These are phyloP conservation scores for Senna tora DNA, from an alignment of 306 rosid species.

Conservation along the genomic window DNA sequence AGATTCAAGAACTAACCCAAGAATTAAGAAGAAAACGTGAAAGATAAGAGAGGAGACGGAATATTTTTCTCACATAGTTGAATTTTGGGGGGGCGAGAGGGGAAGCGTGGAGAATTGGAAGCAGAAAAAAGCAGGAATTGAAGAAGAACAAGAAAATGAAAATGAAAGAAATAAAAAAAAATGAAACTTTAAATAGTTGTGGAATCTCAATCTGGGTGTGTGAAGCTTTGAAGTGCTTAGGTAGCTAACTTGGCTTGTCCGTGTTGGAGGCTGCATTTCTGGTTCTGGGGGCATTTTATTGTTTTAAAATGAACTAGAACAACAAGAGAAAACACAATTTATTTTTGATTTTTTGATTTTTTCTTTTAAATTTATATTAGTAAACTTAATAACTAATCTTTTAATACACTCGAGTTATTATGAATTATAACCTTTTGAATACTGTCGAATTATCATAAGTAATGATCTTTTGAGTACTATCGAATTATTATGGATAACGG, in stretches of 20 bases:
- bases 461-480: no score
- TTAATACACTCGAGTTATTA: no score
- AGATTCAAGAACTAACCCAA: constrained; percentile 44
- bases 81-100: no score
- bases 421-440: no score
- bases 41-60: constrained; percentile 4
- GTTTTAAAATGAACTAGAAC: background rate
- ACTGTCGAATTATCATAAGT: no score
- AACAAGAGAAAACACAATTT: no score
- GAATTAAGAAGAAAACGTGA: constrained; percentile 21
- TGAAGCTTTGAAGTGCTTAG: constrained; percentile 37
- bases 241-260: constrained; percentile 31
- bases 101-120: constrained; percentile 32
- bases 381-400: no score
- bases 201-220: constrained; percentile 10
- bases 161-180: background rate
- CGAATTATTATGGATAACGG: no score
- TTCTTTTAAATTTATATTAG: no score
- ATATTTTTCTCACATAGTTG: constrained; percentile 35
- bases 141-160: constrained; percentile 8
- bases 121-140: constrained; percentile 32
- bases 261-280: constrained; percentile 6
- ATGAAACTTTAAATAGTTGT: background rate
- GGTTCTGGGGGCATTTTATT: background rate
- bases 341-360: no score